Base-by-base conservation (phyloP, 257 asterid genomes). In the Ligustrum vulgare region DNA sequence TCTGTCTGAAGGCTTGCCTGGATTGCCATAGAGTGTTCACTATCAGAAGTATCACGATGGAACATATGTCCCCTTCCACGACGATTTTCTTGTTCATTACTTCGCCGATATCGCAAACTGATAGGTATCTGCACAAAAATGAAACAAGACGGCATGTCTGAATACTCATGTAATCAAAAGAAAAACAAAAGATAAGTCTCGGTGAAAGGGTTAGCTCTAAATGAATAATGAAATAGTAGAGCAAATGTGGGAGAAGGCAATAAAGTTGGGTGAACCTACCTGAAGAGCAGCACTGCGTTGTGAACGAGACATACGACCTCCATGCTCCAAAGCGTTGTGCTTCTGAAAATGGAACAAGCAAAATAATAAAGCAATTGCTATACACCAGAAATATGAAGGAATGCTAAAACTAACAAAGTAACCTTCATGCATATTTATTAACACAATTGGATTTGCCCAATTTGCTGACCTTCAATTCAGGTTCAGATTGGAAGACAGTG, bases 221-320 rank as follows among this genome's bases (percentile, higher is more conserved):
- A 72, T 68, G 75, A 72, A 70, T 56, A 58, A 82, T 5, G 49
- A 22, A 73, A 23, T 15, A 15, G 62, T 6, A 20, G 62, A 28
- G 31, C 1, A 28, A 28, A 28, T 39, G 15, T 32, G 47, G 31
- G 7, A 78, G 66, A 28, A 13, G 71, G 28, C 28, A 5, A 36
- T 9, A 69, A 69, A 67, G 71, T 69, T 75, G 74, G 70, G 79
- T 65, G 79, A 72, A 77, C 75, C 66, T 86, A 81, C 99, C 97
- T 93, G 98, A 80, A 95, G 96, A 65, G 99, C 99, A 89, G 96
- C 98, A 86, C 80, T 91, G 71, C 98, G 96, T 86, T 87, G 83
- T 72, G 96, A 86, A 83, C 98, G 97, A 54, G 99, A 91, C 99
- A 93, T 93, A 58, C 87, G 96, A 71, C 99, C 99, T 70, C 89